Evolutionary conservation across 495 filamentous ascomycete species (phyloP), one percentile per base, ranked within the genome.

Genomic region (Neurospora sp.): DNA sequence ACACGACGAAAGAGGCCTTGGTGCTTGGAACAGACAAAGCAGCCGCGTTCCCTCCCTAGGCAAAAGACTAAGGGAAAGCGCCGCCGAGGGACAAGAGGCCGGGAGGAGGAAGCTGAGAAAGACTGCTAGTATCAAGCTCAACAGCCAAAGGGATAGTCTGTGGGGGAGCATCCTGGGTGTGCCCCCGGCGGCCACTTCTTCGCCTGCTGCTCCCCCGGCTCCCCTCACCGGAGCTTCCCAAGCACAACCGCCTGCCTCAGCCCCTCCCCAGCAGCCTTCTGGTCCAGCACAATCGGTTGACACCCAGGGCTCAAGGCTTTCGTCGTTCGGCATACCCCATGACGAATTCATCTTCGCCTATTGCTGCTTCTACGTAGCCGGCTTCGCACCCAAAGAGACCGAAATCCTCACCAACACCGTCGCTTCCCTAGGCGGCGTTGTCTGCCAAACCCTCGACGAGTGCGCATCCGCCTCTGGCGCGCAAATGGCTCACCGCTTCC

Each of bases 121-220:
- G 74, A 91, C 90, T 4, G 90, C 93, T 53, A 96, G 93, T 77
- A 89, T 89, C 74, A 93, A 92, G 76, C 81, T 98, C 16, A 88
- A 85, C 68, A 91, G 87, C 71, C 93, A 97, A 75, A 94, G 90
- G 76, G 88, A 93, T 75, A 88, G 88, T 42, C 86, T 98, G 1
- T 98, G 94, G 96, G 89, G 90, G 14, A 93, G 96, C 74, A 96
- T 99, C 73, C 87, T 96, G 12, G 90, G 79, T 10, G 77, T 78
- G 8, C 73, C 70, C 0, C 53, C 53, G 0, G 53, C 53, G 10
- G 70, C 75, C 22, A 45, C 71, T 1, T 59, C 73, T 16, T 71
- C 72, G 71, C 69, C 78, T 72, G 12, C 59, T 31, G 16, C 48
- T 14, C 10, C 69, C 10, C 59, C 59, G 40, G 37, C 72, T 8